These are phyloP conservation scores for Isoetes engelmannii DNA, from an alignment of 83 land plant genomes.

Conservation along the genomic window DNA sequence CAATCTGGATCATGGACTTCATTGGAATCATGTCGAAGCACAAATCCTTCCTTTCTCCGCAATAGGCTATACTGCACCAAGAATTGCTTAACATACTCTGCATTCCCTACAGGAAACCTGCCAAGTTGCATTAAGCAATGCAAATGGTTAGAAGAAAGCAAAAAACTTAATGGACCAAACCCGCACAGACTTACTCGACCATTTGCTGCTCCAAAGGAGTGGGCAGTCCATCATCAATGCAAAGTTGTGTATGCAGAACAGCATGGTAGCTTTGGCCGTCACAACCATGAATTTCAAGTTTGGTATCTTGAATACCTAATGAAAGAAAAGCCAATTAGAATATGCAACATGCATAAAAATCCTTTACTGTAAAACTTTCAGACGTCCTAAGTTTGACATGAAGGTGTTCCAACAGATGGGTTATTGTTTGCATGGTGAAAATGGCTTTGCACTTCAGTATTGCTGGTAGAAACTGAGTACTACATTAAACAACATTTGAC, in stretches of 20 bases:
- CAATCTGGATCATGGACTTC: background rate
- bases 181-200: conserved; percentile 7
- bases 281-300: conserved; percentile 12
- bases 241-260: conserved; percentile 9
- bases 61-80: conserved; percentile 12
- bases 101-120: conserved; percentile 17
- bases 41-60: conserved; percentile 13
- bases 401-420: background rate
- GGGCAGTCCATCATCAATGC: conserved; percentile 12
- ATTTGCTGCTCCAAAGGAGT: conserved; percentile 9
- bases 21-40: conserved; percentile 6
- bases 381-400: background rate
- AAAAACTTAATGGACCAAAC: background rate
- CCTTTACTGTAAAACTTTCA: background rate
- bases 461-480: background rate
- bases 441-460: background rate
- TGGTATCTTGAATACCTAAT: conserved; percentile 11
- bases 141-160: background rate
- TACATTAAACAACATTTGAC: background rate
- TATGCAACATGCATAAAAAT: background rate
- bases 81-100: conserved; percentile 17
- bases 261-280: conserved; percentile 15
- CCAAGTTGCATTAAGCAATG: background rate
- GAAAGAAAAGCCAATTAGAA: background rate
- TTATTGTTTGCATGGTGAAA: background rate